phyloP scores from a whole-genome alignment of 78 protist genomes.

The Guillardia theta region DNA sequence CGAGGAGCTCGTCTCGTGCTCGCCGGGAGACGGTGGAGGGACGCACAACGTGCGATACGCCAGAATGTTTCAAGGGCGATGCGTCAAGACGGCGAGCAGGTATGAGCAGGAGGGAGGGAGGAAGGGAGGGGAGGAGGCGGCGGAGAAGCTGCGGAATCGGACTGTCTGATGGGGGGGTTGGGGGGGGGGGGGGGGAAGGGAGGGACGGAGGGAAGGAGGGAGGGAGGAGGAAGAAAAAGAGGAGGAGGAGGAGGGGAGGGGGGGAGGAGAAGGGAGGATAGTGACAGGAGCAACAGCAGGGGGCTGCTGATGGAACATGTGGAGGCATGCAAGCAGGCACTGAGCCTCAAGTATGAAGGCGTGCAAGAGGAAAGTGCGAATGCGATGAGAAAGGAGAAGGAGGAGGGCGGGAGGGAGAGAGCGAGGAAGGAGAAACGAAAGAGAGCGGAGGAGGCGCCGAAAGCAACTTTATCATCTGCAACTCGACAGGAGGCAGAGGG shows the following conservation, averaged over 20 bases:
- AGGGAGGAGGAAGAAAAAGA: neutral
- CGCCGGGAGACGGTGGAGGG: neutral
- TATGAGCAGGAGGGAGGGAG: neutral
- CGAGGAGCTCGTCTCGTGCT: neutral
- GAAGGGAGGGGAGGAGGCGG: neutral
- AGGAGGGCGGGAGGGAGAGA: neutral
- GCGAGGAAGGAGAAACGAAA: neutral
- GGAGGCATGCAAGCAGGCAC: too few species aligned
- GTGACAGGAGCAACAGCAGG: too few species aligned
- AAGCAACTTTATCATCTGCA: too few species aligned
- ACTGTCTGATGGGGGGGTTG: neutral
- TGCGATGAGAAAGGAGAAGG: too few species aligned
- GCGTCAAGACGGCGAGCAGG: neutral
- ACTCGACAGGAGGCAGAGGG: too few species aligned
- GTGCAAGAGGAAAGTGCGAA: too few species aligned
- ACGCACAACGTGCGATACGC: neutral
- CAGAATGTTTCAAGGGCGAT: neutral
- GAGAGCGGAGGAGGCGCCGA: neutral
- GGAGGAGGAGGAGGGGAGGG: neutral
- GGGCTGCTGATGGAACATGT: too few species aligned
- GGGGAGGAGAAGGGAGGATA: neutral
- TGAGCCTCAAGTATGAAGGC: too few species aligned
- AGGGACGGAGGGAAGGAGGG: neutral
- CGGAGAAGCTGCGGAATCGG: neutral
- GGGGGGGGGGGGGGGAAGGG: neutral